Evolutionary conservation across 2,329 filamentous ascomycete species (phyloP).

Genomic region (Rhynchosporium agropyri): DNA sequence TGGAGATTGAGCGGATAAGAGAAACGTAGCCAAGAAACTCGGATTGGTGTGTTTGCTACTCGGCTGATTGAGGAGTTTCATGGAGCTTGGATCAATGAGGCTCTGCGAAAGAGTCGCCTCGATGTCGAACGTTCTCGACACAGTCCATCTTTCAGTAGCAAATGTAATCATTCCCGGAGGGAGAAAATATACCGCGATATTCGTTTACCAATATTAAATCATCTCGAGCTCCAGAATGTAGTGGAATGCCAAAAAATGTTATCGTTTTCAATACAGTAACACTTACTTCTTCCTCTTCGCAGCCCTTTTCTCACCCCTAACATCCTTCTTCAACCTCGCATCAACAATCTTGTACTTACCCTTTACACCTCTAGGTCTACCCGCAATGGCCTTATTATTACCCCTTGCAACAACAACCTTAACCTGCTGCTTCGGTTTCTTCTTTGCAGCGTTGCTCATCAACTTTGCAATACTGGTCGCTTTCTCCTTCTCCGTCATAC

Average conservation of each 20-base stretch:
- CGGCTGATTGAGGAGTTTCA: too few species aligned
- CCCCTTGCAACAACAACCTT: conserved; percentile 89
- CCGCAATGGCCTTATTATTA: conserved; percentile 80
- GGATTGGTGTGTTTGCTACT: not conserved
- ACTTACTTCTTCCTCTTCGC: conserved; percentile 68
- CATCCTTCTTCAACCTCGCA: conserved; percentile 93
- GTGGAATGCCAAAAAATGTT: conserved; percentile 4
- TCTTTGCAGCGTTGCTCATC: conserved; percentile 79
- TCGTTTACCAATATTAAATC: not conserved
- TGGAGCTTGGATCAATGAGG: too few species aligned
- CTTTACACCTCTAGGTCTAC: conserved; percentile 88
- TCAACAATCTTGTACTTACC: conserved; percentile 98
- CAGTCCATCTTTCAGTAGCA: too few species aligned
- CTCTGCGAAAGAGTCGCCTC: too few species aligned
- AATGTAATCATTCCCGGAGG: too few species aligned
- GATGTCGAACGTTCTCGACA: too few species aligned
- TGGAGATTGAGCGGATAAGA: not conserved
- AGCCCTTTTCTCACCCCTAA: conserved; percentile 80
- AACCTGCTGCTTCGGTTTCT: conserved; percentile 81
- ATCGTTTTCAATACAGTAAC: conserved; percentile 12
- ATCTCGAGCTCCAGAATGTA: not conserved
- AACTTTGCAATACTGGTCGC: conserved; percentile 79
- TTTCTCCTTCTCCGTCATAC: conserved; percentile 95
- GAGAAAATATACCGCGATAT: too few species aligned
- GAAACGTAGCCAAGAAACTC: not conserved